Evolutionary conservation across 352 stramenopile genomes (phyloP).

Genomic region (Plasmopara viticola): DNA sequence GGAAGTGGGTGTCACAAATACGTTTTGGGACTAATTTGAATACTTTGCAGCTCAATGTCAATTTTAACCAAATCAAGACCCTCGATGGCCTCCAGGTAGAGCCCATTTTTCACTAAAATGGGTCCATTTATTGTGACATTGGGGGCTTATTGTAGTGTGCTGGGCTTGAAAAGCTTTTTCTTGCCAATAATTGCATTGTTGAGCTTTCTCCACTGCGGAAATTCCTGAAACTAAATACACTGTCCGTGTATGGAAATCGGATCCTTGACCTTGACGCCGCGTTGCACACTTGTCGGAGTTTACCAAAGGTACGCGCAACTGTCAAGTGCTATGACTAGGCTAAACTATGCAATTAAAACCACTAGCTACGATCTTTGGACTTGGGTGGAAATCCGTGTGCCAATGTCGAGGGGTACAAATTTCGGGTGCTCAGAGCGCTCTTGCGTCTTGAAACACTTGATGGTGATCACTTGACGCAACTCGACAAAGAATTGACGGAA

Average conservation of each 20-base stretch:
- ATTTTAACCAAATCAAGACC: slow-evolving; percentile 56
- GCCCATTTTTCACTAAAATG: background rate
- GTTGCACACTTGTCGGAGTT: slow-evolving; percentile 43
- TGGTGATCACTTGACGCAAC: slow-evolving; percentile 58
- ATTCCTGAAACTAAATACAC: slow-evolving; percentile 45
- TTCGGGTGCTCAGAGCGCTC: slow-evolving; percentile 50
- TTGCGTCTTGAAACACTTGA: slow-evolving; percentile 65
- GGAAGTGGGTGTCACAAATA: background rate
- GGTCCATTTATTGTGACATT: background rate
- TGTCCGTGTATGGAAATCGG: slow-evolving; percentile 59
- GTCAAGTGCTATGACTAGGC: background rate
- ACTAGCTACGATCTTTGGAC: slow-evolving; percentile 61
- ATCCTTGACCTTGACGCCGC: slow-evolving; percentile 37
- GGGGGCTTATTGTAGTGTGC: slow-evolving; percentile 25
- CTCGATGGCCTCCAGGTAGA: slow-evolving; percentile 43
- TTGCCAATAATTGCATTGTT: slow-evolving; percentile 46
- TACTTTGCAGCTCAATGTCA: slow-evolving; percentile 47
- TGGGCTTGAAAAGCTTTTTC: slow-evolving; percentile 57
- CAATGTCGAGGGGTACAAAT: slow-evolving; percentile 66
- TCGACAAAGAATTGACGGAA: slow-evolving; percentile 72
- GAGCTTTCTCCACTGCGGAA: slow-evolving; percentile 40
- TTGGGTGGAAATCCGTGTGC: slow-evolving; percentile 73
- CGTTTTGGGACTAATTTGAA: background rate
- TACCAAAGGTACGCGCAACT: slow-evolving; percentile 33
- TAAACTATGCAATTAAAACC: background rate